These are phyloP conservation scores for Aspergillus cavernicola DNA, from an alignment of 495 filamentous ascomycete genomes.

Conservation along the genomic window DNA sequence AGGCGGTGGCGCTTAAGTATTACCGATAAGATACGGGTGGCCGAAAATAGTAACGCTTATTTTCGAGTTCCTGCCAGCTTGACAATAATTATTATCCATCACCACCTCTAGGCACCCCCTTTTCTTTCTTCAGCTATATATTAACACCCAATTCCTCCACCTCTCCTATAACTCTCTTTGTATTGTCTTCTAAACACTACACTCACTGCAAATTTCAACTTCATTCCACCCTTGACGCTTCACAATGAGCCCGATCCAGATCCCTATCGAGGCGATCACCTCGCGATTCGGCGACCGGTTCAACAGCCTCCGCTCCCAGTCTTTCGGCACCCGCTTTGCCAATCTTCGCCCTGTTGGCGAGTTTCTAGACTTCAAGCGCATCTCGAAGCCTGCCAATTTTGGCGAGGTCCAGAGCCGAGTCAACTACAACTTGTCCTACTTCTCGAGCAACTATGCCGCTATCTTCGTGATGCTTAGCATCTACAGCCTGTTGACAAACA, in stretches of 20 bases:
- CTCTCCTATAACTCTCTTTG: not conserved
- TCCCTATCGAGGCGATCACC: slow-evolving; percentile 86
- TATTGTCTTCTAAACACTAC: not conserved
- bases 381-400: slow-evolving; percentile 92
- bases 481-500: slow-evolving; percentile 88
- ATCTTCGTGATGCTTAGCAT: slow-evolving; percentile 93
- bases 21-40: slow-evolving; percentile 7
- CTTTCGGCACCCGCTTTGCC: slow-evolving; percentile 76
- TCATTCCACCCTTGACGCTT: not conserved
- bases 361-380: slow-evolving; percentile 90
- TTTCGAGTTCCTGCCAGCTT: slow-evolving; percentile 13
- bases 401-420: slow-evolving; percentile 86
- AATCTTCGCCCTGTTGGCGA: slow-evolving; percentile 90
- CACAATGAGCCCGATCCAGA: slow-evolving; percentile 81
- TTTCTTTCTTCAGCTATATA: slow-evolving; percentile 7
- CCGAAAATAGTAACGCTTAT: slow-evolving; percentile 11
- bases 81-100: slow-evolving; percentile 4
- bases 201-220: slow-evolving; percentile 6
- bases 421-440: slow-evolving; percentile 96
- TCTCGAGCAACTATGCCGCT: slow-evolving; percentile 96
- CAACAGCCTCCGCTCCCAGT: slow-evolving; percentile 71
- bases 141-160: not conserved
- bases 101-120: slow-evolving; percentile 7
- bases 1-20: slow-evolving; percentile 4
- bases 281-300: slow-evolving; percentile 78